Percentiles rank a stretch among this genome's conserved stretches.
Conservation (phyloP, 768 basidiomycete genomes). For the Lactarius psammicola region DNA sequence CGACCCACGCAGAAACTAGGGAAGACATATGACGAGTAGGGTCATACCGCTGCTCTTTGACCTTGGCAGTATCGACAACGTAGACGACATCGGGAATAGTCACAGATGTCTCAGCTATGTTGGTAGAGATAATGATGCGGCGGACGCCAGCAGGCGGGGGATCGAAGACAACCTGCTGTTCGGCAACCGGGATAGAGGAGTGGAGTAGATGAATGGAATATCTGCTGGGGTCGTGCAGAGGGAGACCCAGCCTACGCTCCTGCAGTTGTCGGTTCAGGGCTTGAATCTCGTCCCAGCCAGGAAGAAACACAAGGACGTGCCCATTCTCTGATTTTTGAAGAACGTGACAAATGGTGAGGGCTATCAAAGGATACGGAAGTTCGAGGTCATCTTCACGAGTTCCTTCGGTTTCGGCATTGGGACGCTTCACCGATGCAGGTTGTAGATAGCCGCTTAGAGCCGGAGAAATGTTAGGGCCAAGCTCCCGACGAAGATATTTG, state of each 20-base stretch:
- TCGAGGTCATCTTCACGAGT: slow-evolving; percentile 60
- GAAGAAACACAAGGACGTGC: slow-evolving; percentile 86
- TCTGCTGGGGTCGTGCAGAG: slow-evolving; percentile 57
- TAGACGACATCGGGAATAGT: slow-evolving; percentile 96
- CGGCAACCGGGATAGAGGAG: slow-evolving; percentile 82
- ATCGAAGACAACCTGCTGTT: slow-evolving; percentile 88
- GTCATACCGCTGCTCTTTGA: slow-evolving; percentile 89
- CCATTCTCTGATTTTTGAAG: slow-evolving; percentile 72
- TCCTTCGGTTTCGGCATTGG: slow-evolving; percentile 31
- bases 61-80: slow-evolving; percentile 84
- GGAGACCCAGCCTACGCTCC: slow-evolving; percentile 48
- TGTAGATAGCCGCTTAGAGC: slow-evolving; percentile 24
- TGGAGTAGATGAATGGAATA: slow-evolving; percentile 81
- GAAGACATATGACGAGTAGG: slow-evolving; percentile 86
- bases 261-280: slow-evolving; percentile 64
- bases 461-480: slow-evolving; percentile 39
- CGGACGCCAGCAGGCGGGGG: slow-evolving; percentile 75
- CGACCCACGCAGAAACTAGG: slow-evolving; percentile 88
- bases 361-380: slow-evolving; percentile 77
- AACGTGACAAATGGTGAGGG: slow-evolving; percentile 77
- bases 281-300: slow-evolving; percentile 92
- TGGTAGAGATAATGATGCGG: slow-evolving; percentile 88
- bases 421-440: slow-evolving; percentile 18
- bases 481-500: slow-evolving; percentile 71
- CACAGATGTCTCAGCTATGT: slow-evolving; percentile 93